Conservation (phyloP, 176 grass and related monocot species). For the Oryza meridionalis region DNA sequence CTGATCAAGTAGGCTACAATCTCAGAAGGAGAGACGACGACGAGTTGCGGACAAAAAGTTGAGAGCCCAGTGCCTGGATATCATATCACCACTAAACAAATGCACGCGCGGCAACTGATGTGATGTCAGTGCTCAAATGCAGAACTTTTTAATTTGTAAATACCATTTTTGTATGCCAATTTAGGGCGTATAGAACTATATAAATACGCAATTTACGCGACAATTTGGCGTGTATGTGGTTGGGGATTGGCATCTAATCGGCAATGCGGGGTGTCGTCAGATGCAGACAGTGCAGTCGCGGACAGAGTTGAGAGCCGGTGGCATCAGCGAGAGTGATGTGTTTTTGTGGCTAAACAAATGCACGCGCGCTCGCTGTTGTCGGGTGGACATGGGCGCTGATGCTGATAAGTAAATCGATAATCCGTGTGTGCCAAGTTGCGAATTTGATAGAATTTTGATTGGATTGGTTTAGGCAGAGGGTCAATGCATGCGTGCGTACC, state of each 20-base stretch:
- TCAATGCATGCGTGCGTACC: slow-evolving; percentile 6
- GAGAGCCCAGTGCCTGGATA: slow-evolving; percentile 2
- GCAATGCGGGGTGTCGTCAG: background rate
- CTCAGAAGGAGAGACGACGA: background rate
- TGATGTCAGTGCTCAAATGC: background rate
- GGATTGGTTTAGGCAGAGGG: background rate
- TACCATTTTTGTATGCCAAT: background rate
- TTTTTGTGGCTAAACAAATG: slow-evolving; percentile 30
- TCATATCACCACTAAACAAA: background rate
- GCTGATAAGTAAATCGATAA: background rate
- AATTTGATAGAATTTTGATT: background rate
- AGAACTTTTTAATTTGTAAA: background rate
- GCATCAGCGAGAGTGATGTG: background rate
- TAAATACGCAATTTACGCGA: background rate
- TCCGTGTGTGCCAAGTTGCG: background rate
- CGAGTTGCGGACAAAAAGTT: background rate
- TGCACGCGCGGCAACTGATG: slow-evolving; percentile 23
- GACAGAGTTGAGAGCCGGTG: background rate
- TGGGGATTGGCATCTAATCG: slow-evolving; percentile 19
- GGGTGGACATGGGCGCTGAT: background rate
- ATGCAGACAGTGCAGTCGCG: slow-evolving; percentile 17
- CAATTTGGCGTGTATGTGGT: slow-evolving; percentile 19
- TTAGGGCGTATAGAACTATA: background rate
- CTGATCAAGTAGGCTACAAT: background rate
- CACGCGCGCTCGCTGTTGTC: slow-evolving; percentile 33